phyloP scores from a whole-genome alignment of 345 rosid genomes.

The Citrus sp. region DNA sequence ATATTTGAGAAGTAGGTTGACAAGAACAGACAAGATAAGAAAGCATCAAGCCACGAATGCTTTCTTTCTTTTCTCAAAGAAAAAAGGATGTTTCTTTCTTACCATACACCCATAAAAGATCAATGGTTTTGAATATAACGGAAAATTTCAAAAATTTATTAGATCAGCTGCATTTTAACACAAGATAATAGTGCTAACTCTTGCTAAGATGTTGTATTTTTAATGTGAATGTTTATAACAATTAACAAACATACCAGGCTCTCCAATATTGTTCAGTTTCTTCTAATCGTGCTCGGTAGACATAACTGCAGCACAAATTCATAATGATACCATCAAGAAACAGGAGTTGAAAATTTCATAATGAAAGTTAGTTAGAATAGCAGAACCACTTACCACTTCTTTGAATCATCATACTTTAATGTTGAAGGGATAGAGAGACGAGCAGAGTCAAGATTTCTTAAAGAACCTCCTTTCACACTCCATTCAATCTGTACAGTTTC shows the following conservation, averaged over 20 bases:
- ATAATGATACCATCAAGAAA: slow-evolving; percentile 9
- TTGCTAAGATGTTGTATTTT: background rate
- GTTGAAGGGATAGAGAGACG: slow-evolving; percentile 83
- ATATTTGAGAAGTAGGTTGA: background rate
- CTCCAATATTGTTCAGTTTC: slow-evolving; percentile 97
- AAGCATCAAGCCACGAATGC: background rate
- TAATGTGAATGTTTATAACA: background rate
- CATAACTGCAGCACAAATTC: slow-evolving; percentile 54
- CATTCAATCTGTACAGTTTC: slow-evolving; percentile 64
- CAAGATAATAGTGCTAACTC: background rate
- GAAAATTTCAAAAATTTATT: background rate
- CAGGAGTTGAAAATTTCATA: background rate
- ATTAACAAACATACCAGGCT: slow-evolving; percentile 62
- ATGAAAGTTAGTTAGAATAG: background rate
- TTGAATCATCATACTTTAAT: slow-evolving; percentile 68
- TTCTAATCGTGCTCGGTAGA: slow-evolving; percentile 62
- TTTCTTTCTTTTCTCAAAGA: background rate
- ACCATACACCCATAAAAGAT: background rate
- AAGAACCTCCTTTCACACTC: slow-evolving; percentile 81
- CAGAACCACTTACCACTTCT: slow-evolving; percentile 58
- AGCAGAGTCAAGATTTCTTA: slow-evolving; percentile 90
- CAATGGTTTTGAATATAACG: background rate
- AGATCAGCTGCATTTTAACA: background rate
- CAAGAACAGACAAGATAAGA: background rate
- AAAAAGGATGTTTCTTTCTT: background rate